Base-by-base conservation (phyloP, 2,329 filamentous ascomycete genomes). In the Cyphellophora attinorum region DNA sequence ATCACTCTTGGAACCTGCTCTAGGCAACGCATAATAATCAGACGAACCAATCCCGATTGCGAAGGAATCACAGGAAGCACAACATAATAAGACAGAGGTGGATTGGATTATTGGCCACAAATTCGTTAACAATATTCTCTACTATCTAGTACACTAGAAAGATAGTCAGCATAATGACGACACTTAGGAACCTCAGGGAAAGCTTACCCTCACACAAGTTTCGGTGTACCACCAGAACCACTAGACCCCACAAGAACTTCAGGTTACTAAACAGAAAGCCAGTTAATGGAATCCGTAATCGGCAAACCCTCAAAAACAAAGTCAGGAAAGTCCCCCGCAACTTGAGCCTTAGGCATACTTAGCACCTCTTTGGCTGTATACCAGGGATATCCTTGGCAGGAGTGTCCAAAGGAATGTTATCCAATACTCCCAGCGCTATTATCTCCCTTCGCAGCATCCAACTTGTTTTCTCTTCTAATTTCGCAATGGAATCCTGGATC, bases 61-160 rank as follows among this genome's bases (percentile, higher is more conserved):
- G 8, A 25, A 25, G 21, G 21, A 25, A 25, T 8, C 21, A 25
- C 21, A 25, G 21, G 21, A 25, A 25, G 8, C 21, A 25, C n/a
- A 25, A 8, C n/a, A 25, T n/a, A n/a, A n/a, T n/a, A n/a, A n/a
- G n/a, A n/a, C n/a, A n/a, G 21, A 25, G 21, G n/a, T 25, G 8
- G 21, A 25, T 25, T 25, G 21, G 8, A 25, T 25, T 25, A 25
- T 25, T 8, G 21, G 21, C 8, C 8, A 8, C 21, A 8, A 25
- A 25, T n/a, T 25, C n/a, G n/a, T 25, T n/a, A 25, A 25, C 21
- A n/a, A n/a, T 8, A 25, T 8, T 8, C 21, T n/a, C 8, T n/a
- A 25, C 21, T 25, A 25, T 25, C 21, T 25, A n/a, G n/a, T 25
- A 8, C 21, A 25, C 21, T 25, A n/a, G 21, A 25, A 25, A 25